Conservation (phyloP, 2,329 filamentous ascomycete genomes). For the Exophiala oligosperma region DNA sequence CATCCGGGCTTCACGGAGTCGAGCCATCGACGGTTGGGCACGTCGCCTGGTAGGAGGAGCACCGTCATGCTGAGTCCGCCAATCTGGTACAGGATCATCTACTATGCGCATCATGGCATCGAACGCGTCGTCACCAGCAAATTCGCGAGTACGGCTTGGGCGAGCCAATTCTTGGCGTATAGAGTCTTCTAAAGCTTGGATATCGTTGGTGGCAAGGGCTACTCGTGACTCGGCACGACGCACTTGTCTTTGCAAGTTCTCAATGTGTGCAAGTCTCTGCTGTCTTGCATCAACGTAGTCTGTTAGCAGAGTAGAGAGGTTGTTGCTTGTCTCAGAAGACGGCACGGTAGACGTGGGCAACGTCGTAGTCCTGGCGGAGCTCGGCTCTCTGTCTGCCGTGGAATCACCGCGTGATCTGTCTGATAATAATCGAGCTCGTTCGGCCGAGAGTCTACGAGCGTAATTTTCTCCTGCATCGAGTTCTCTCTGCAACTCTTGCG, state of each 20-base stretch:
- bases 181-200: conserved; percentile 17
- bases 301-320: conserved; percentile 13
- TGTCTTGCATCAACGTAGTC: conserved; percentile 17
- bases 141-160: neutral
- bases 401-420: neutral
- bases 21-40: neutral
- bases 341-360: conserved; percentile 22
- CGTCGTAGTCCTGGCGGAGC: conserved; percentile 21
- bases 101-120: neutral
- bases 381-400: neutral
- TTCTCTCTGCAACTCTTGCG: conserved; percentile 24
- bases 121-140: neutral
- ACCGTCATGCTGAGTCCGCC: neutral
- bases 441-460: conserved; percentile 14
- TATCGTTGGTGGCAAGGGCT: conserved; percentile 21
- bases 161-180: conserved; percentile 4
- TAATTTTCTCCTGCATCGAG: conserved; percentile 16
- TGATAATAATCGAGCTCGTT: conserved; percentile 13
- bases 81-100: neutral
- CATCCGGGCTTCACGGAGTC: neutral
- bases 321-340: conserved; percentile 2
- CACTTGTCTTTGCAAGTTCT: conserved; percentile 25
- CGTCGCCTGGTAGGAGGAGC: neutral
- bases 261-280: conserved; percentile 19
- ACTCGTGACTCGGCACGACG: conserved; percentile 28